Evolutionary conservation across 2,329 filamentous ascomycete genomes (phyloP), one percentile per base, ranked within the genome.

Genomic region (Monilinia fructigena): DNA sequence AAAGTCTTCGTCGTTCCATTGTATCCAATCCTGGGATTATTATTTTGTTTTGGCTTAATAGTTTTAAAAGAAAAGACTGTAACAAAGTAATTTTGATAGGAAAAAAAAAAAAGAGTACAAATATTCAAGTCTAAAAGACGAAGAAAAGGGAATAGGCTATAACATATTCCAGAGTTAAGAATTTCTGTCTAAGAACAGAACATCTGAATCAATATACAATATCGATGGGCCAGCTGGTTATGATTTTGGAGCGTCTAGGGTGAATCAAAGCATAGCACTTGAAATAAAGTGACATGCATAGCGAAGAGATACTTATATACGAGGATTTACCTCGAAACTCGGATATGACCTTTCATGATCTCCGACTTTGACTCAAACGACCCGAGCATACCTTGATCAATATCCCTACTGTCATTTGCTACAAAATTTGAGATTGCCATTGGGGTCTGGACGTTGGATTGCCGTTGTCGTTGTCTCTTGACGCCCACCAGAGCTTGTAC

Each of bases 401-500:
- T 73, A 58, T 74, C 74, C 5, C 69, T 70, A 60, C n/a, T 72
- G 72, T 68, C 72, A 64, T 53, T 70, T 59, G 74, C 75, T 73
- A 77, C 74, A 48, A 76, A 75, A 55, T 70, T 76, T 11, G 73
- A 72, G 16, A 77, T 64, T 53, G 72, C 71, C 75, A 77, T 77
- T 2, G 74, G 74, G 75, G 71, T 76, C 75, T 16, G 67, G 40
- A 56, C 74, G 54, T 26, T 40, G 38, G 6, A 4, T 26, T 55
- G n/a, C 53, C 42, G 23, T 45, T n/a, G 55, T 18, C 40, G 12
- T 45, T 31, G 20, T 23, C 31, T 47, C 10, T 12, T 14, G 40
- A 42, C 40, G 40, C 16, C 72, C 73, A 23, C 72, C 71, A 16
- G 72, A 72, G 66, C 73, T 76, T 23, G 71, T 69, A 11, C 74